Evolutionary conservation across 2,329 filamentous ascomycete genomes (phyloP).

Genomic region (Aspergillus sp.): DNA sequence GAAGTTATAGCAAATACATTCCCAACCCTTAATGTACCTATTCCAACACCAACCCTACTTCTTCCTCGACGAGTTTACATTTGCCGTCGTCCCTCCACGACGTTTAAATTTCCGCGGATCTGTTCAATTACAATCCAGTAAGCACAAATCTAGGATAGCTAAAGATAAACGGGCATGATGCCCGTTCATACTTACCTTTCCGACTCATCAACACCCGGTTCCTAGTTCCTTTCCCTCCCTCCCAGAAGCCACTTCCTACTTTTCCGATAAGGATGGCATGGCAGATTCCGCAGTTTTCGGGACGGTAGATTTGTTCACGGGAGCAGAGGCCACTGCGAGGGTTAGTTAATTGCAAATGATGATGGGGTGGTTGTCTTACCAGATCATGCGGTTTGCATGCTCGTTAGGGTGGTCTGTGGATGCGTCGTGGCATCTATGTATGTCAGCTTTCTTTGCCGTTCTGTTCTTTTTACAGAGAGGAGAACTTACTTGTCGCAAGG

Average conservation of each 20-base stretch:
- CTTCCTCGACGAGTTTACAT: conserved; percentile 23
- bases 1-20: too few relatives aligned
- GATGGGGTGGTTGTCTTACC: conserved; percentile 34
- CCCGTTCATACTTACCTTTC: conserved; percentile 41
- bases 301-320: conserved; percentile 69
- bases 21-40: too few relatives aligned
- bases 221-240: conserved; percentile 75
- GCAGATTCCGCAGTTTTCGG: conserved; percentile 68
- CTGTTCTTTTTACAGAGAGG: not conserved
- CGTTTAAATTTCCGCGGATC: conserved; percentile 67
- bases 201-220: conserved; percentile 63
- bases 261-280: conserved; percentile 61
- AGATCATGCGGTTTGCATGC: conserved; percentile 78
- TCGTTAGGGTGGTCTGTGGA: conserved; percentile 65
- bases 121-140: conserved; percentile 12
- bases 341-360: not conserved
- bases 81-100: conserved; percentile 37
- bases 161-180: not conserved
- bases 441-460: not conserved
- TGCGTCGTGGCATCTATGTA: conserved; percentile 61
- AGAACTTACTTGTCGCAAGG: conserved; percentile 46
- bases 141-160: not conserved
- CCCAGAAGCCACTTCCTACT: conserved; percentile 67
- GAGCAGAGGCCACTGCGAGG: conserved; percentile 57
- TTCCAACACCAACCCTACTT: conserved; percentile 11